Percentiles rank a stretch among this genome's conserved stretches.
These are phyloP conservation scores for Komagataella pseudopastoris DNA, from an alignment of 805 yeast species.

Conservation along the genomic window DNA sequence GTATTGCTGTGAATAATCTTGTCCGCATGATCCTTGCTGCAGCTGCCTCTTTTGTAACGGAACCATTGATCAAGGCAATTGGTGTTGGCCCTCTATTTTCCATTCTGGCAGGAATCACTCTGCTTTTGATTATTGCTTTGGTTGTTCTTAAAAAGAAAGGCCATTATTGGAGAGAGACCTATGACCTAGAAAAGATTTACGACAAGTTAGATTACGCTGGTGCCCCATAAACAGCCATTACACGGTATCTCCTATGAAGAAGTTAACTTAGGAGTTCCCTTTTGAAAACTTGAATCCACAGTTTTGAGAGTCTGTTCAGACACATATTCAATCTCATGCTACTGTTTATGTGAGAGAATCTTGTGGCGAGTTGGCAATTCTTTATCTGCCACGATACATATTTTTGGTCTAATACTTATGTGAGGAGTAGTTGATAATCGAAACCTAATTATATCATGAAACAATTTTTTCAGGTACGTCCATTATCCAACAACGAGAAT, in stretches of 20 bases:
- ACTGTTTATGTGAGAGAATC: too few species aligned
- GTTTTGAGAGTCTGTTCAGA: not conserved
- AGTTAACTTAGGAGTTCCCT: too few species aligned
- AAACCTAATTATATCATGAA: too few species aligned
- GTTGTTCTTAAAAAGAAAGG: slow-evolving; percentile 40
- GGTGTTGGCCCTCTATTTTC: slow-evolving; percentile 61
- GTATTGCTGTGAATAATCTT: slow-evolving; percentile 72
- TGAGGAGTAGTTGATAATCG: too few species aligned
- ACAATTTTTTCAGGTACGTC: too few species aligned
- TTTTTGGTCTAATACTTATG: too few species aligned
- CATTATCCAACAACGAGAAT: too few species aligned
- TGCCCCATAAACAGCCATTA: not conserved
- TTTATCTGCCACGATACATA: too few species aligned
- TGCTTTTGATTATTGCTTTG: slow-evolving; percentile 27
- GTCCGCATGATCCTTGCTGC: slow-evolving; percentile 67
- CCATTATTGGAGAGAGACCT: slow-evolving; percentile 48
- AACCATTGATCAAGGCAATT: slow-evolving; percentile 53
- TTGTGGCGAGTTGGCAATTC: too few species aligned
- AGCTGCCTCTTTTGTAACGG: slow-evolving; percentile 59
- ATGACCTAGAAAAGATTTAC: slow-evolving; percentile 43
- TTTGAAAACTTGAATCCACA: not conserved
- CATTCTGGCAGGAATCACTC: slow-evolving; percentile 47
- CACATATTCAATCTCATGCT: not conserved
- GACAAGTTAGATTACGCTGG: slow-evolving; percentile 24
- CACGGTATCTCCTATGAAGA: too few species aligned